Evolutionary conservation across 1,284 basidiomycete genomes (phyloP), one percentile per base, ranked within the genome.

Genomic region (Acaromyces ingoldii): DNA sequence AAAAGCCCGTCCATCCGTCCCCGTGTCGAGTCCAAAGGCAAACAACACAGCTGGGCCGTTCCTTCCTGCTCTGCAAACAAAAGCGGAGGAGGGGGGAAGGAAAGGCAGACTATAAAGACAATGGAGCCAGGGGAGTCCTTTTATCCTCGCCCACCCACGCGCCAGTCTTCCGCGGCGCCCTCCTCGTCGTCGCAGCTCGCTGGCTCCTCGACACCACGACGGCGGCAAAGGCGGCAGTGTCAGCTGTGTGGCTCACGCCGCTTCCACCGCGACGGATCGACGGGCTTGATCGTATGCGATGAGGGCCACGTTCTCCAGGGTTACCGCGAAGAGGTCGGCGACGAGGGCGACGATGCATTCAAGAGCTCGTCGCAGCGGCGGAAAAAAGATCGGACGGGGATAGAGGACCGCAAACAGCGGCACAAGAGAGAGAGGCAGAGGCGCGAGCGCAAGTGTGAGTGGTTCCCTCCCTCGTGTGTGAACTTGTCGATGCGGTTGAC

Each of bases 251-350:
- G 62, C 22, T 57, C 54, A 4, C 39, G 51, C 25, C 40, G 49
- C 28, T 62, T 56, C 48, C 46, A 46, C 19, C 31, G 51, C 13
- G 57, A 64, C 24, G 28, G 40, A 19, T 45, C 45, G 22, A 51
- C 55, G 6, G 57, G 57, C 13, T 45, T 53, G 19, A 38, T 65
- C 4, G 53, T 60, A 24, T 65, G 62, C 38, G 31, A 25, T 17
- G 51, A 58, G 22, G 62, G 62, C 17, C 62, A 65, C 40, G 62
- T 65, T 15, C 50, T 62, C 22, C 55, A 62, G 39, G 60, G 57
- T 22, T 58, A 44, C 40, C 31, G 57, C 3, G 57, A 58, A 25
- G 57, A 58, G 44, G 38, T 24, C 6, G 57, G 47, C 9, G 28
- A 51, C 15, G 57, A 58, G 19, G 57, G 43, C 11, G 53, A 43